Conservation (phyloP, 1,284 basidiomycete species). For the Cryptococcus sp. region DNA sequence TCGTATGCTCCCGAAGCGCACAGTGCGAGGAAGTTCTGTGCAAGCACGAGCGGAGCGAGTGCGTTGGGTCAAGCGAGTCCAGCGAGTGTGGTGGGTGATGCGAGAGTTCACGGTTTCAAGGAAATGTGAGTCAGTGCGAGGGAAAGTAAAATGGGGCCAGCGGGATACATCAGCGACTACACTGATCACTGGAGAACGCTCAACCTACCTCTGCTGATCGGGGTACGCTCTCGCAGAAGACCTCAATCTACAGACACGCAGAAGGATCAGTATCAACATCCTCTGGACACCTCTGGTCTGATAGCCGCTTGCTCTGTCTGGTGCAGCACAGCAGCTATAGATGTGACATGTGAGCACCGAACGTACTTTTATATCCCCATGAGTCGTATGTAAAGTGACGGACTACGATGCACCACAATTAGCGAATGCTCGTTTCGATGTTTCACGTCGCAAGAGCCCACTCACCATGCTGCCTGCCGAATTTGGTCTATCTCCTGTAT, state of each 20-base stretch:
- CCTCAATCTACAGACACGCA: constrained; percentile 68
- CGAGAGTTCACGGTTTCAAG: too few relatives aligned
- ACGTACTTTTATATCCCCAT: constrained; percentile 89
- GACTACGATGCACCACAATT: constrained; percentile 60
- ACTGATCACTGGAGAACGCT: neutral
- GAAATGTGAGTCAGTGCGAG: neutral
- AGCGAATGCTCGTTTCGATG: neutral
- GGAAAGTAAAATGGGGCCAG: neutral
- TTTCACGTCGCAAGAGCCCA: too few relatives aligned
- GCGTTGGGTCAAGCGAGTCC: neutral
- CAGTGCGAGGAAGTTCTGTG: constrained; percentile 89
- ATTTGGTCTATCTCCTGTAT: neutral
- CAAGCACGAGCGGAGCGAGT: neutral
- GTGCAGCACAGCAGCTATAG: neutral
- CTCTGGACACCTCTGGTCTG: neutral
- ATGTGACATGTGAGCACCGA: neutral
- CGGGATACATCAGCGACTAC: neutral
- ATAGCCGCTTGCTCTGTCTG: too few relatives aligned
- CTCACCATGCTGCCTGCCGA: neutral
- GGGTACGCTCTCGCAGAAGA: constrained; percentile 95
- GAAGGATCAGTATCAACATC: constrained; percentile 7
- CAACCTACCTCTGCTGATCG: constrained; percentile 79
- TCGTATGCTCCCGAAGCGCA: constrained; percentile 89
- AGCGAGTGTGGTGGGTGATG: neutral
- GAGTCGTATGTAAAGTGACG: constrained; percentile 89